phyloP scores from a whole-genome alignment of 768 basidiomycete species.

The Rhizopogon rudus region DNA sequence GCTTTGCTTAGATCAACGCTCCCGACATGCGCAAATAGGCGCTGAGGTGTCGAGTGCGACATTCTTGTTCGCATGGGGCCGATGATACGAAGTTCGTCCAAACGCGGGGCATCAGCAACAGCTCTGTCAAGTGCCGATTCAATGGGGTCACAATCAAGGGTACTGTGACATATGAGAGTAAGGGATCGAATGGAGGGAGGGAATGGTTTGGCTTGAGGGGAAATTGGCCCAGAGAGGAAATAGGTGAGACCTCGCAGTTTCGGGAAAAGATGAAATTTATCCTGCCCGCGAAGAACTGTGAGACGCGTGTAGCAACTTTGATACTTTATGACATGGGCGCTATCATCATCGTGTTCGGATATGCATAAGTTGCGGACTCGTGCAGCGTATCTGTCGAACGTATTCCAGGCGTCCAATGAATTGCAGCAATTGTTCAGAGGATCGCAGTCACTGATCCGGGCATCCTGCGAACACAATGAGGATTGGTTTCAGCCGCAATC shows the following conservation, averaged over 20 bases:
- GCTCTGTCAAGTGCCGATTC: not conserved
- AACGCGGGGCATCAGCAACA: not conserved
- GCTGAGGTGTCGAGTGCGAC: not conserved
- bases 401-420: not conserved
- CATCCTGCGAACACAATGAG: not conserved
- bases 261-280: not conserved
- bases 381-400: slow-evolving; percentile 3
- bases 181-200: slow-evolving; percentile 3
- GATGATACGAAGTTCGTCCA: not conserved
- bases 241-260: not conserved
- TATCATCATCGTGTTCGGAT: not conserved
- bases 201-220: slow-evolving; percentile 1
- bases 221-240: slow-evolving; percentile 1
- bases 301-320: not conserved
- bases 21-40: not conserved
- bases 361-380: slow-evolving; percentile 1
- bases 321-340: not conserved
- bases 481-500: not conserved
- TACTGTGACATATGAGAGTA: not conserved
- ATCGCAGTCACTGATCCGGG: not conserved
- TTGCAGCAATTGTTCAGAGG: not conserved
- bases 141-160: not conserved
- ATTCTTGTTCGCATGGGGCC: not conserved
- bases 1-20: slow-evolving; percentile 1
- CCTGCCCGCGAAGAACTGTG: not conserved